Conservation (phyloP, 129 eudicot species). For the Flaveria robusta region DNA sequence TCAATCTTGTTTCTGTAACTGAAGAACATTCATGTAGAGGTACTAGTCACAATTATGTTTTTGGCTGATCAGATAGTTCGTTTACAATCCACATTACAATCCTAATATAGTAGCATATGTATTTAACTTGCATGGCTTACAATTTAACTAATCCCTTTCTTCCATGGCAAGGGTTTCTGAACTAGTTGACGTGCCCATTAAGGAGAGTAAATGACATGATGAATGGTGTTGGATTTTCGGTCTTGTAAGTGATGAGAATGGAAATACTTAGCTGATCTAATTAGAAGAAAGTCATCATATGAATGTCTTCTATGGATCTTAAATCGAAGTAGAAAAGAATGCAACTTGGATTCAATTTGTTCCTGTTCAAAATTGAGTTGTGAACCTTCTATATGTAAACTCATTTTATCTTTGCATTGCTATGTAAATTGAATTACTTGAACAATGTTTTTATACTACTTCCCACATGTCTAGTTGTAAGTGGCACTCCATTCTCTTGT, state of each 20-base stretch:
- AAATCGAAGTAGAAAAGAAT: not conserved
- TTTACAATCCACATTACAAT: not conserved
- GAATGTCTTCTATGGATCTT: not conserved
- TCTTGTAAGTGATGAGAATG: not conserved
- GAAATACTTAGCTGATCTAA: not conserved
- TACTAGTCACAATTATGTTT: not conserved
- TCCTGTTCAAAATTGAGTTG: not conserved
- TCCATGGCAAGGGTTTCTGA: not conserved
- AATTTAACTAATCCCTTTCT: not conserved
- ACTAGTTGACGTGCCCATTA: not conserved
- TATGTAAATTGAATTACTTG: not conserved
- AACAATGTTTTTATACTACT: too few species aligned
- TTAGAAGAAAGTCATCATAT: not conserved
- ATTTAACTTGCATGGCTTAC: not conserved
- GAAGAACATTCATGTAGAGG: not conserved
- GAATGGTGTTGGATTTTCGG: not conserved
- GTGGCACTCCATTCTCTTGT: not conserved
- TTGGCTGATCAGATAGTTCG: slow-evolving; percentile 11
- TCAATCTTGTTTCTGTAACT: not conserved
- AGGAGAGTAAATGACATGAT: not conserved
- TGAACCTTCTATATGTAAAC: not conserved
- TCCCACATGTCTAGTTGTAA: too few species aligned
- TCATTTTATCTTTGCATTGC: not conserved
- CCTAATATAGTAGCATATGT: not conserved
- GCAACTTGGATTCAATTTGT: not conserved